A percentile compares a stretch with the other conserved stretches of the same genome.
These are phyloP conservation scores for Mycena sanguinolenta DNA, from an alignment of 768 basidiomycete species.

Conservation along the genomic window DNA sequence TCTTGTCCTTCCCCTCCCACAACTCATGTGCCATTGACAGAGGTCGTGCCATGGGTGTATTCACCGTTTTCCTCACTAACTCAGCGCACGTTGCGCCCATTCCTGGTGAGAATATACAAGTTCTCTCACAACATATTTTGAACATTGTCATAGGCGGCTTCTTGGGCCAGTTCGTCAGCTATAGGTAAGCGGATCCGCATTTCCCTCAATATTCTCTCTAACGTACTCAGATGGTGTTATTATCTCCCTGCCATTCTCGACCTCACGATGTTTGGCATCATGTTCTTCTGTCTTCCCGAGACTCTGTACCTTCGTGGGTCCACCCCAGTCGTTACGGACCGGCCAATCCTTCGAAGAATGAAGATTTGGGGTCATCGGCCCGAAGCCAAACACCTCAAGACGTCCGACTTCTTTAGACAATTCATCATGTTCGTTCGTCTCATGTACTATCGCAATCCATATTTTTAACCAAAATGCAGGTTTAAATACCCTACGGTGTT, in stretches of 20 bases:
- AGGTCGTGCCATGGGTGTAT: conserved; percentile 59
- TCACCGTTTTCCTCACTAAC: conserved; percentile 57
- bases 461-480: neutral
- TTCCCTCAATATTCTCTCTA: neutral
- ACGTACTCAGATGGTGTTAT: conserved; percentile 53
- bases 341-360: conserved; percentile 30
- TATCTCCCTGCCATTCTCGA: conserved; percentile 60
- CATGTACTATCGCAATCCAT: neutral
- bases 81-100: conserved; percentile 58
- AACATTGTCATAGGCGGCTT: conserved; percentile 45
- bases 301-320: conserved; percentile 46
- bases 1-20: conserved; percentile 46
- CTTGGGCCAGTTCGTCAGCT: conserved; percentile 28
- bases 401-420: conserved; percentile 23
- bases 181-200: conserved; percentile 1
- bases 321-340: conserved; percentile 25
- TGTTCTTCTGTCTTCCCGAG: conserved; percentile 57
- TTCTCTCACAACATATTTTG: neutral
- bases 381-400: conserved; percentile 24
- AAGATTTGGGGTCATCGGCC: conserved; percentile 29
- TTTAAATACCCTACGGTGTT: conserved; percentile 34
- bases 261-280: conserved; percentile 51
- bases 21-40: conserved; percentile 48
- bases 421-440: conserved; percentile 31
- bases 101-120: conserved; percentile 41